Percentiles rank a stretch among this genome's conserved stretches.
These are phyloP conservation scores for Stagonosporopsis rhizophila DNA, from an alignment of 2,329 filamentous ascomycete species.

Conservation along the genomic window DNA sequence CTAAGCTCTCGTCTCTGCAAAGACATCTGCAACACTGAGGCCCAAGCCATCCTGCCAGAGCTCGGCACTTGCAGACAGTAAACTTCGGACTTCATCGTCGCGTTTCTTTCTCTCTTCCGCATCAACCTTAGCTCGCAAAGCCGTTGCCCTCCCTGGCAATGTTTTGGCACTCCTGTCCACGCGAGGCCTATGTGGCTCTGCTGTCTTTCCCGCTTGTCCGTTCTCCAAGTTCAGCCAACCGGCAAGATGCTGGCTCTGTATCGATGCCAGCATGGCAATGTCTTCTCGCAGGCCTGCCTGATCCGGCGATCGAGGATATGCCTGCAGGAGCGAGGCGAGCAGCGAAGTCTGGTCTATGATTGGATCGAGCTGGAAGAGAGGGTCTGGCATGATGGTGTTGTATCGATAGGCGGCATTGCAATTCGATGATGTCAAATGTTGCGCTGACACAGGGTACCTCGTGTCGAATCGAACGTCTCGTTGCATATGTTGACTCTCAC, in stretches of 20 bases:
- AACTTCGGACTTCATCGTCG: constrained; percentile 22
- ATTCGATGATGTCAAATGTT: background rate
- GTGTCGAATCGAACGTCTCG: background rate
- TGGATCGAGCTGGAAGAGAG: constrained; percentile 11
- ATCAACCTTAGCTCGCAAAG: background rate
- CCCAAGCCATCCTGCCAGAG: constrained; percentile 32
- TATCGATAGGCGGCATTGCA: background rate
- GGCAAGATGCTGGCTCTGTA: constrained; percentile 23
- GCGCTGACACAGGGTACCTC: background rate
- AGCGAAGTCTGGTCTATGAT: constrained; percentile 23
- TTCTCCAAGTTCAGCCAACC: constrained; percentile 25
- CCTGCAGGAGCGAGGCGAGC: constrained; percentile 25
- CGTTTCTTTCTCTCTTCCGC: background rate
- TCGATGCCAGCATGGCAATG: constrained; percentile 25
- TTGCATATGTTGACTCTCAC: background rate
- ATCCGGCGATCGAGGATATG: constrained; percentile 24
- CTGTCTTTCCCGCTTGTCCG: background rate
- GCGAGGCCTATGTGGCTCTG: background rate
- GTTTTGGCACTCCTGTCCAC: background rate
- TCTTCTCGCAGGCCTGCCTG: constrained; percentile 25
- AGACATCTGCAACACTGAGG: constrained; percentile 26
- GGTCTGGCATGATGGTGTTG: background rate
- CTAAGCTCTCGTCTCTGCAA: background rate
- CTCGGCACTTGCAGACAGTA: constrained; percentile 24
- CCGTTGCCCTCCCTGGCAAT: background rate